Base-by-base conservation (phyloP, 805 yeast species). In the Candida krabiensis region DNA sequence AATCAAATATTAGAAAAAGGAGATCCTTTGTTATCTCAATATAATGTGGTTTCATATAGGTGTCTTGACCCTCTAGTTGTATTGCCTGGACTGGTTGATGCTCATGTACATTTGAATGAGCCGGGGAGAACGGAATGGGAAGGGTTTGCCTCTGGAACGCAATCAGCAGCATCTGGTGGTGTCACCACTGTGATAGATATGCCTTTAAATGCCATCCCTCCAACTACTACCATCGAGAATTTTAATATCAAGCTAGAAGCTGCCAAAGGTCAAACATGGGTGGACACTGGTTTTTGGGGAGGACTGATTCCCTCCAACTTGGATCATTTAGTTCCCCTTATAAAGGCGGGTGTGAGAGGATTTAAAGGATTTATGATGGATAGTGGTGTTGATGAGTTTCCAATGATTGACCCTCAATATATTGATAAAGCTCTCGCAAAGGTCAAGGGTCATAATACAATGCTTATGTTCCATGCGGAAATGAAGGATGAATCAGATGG, bases 91-190 rank as follows among this genome's bases (percentile, higher is more conserved):
- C 71, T 90, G 21, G 95, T 90, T 4, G 98, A 90, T 56, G 76
- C 96, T 4, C 98, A 90, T 60, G 98, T 90, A 18, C 98, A 90
- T 56, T 67, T 90, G 50, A 91, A 91, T 60, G 98, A 91, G 55
- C 97, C 98, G 0, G 98, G 98, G n/a, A 70, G 97, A 51, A 90
- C 97, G 1, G 96, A 89, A 46, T 90, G 98, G 98, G 98, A 90
- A 63, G 98, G 98, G 2, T 90, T 91, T 59, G 96, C 81, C n/a
- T 84, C 96, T 0, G 98, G 98, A 0, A 90, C 98, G 0, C 82
- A 83, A 57, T 86, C 96, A 2, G 97, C 97, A 0, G 95, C 95
- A 0, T 73, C 90, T 9, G 98, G 98, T 13, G 98, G 98, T 41
- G 97, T 90, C 33, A 90, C 98, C 17, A 89, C 96, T 0, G 95